Percentiles rank a stretch among this genome's conserved stretches.
These are phyloP conservation scores for Ilex asprella DNA, from an alignment of 257 asterid genomes.

Conservation along the genomic window DNA sequence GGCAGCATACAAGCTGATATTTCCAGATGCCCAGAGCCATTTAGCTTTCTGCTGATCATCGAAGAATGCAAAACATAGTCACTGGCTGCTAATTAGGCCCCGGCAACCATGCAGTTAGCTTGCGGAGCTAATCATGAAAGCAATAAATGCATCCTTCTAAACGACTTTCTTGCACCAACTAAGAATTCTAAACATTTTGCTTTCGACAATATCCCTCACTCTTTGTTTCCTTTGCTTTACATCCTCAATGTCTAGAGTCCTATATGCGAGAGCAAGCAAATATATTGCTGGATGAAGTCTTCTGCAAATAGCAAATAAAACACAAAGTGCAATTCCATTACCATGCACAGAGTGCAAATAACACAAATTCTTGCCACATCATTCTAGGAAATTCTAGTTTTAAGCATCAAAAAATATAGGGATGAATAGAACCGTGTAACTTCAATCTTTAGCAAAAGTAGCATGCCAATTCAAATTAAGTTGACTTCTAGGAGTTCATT, in stretches of 20 bases:
- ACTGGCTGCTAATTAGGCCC: not conserved
- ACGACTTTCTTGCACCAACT: constrained; percentile 54
- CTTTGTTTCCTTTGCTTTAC: constrained; percentile 40
- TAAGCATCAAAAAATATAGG: not conserved
- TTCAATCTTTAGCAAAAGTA: too few relatives aligned
- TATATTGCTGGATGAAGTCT: constrained; percentile 92
- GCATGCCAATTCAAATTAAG: too few relatives aligned
- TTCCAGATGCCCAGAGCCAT: not conserved
- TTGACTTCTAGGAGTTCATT: not conserved
- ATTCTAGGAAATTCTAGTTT: not conserved
- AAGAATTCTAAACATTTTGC: constrained; percentile 42
- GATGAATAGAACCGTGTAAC: not conserved
- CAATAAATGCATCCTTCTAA: constrained; percentile 10
- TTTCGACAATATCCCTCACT: constrained; percentile 53
- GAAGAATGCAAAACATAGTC: not conserved
- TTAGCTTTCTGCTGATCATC: not conserved
- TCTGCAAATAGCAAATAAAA: constrained; percentile 43
- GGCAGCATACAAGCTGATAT: not conserved
- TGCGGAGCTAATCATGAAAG: not conserved
- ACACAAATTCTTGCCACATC: not conserved
- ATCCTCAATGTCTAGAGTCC: constrained; percentile 85
- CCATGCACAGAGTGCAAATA: constrained; percentile 5
- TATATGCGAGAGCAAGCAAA: constrained; percentile 85
- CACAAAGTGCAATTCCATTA: constrained; percentile 9
- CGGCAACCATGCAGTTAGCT: not conserved